These are phyloP conservation scores for Fraxinus baroniana DNA, from an alignment of 305 asterid species.

Conservation along the genomic window DNA sequence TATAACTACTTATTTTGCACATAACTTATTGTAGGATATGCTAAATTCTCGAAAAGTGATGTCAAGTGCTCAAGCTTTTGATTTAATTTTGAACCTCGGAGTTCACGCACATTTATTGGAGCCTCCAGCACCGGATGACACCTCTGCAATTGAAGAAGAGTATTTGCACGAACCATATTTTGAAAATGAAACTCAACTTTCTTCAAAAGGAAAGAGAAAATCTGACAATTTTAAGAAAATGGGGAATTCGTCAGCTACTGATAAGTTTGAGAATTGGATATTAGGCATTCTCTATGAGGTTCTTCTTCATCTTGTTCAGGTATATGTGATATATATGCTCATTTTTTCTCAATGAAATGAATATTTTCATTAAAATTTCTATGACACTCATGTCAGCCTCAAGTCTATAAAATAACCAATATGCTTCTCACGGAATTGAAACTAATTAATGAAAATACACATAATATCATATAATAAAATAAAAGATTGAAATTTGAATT, in stretches of 20 bases:
- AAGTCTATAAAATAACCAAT: neutral
- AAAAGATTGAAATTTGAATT: neutral
- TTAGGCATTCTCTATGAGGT: constrained; percentile 92
- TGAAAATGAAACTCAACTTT: constrained; percentile 61
- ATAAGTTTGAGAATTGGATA: constrained; percentile 93
- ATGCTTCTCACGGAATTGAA: neutral
- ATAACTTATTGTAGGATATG: constrained; percentile 71
- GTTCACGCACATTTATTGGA: constrained; percentile 97
- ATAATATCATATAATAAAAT: neutral
- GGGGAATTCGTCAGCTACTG: constrained; percentile 62
- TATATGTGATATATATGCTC: constrained; percentile 31
- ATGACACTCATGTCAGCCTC: neutral
- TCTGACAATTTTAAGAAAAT: constrained; percentile 51
- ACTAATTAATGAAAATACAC: neutral
- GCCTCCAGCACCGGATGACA: constrained; percentile 79
- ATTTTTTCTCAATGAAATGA: neutral
- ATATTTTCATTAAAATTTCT: neutral
- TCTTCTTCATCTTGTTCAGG: constrained; percentile 99
- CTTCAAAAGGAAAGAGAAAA: constrained; percentile 49
- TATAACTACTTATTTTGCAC: constrained; percentile 33
- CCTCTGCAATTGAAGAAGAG: constrained; percentile 73
- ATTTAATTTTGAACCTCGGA: constrained; percentile 91
- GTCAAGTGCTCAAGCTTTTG: constrained; percentile 93
- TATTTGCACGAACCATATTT: constrained; percentile 70
- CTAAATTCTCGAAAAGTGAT: constrained; percentile 69